Conservation (phyloP, 805 yeast genomes). For the Zygoascus biomembranicola region DNA sequence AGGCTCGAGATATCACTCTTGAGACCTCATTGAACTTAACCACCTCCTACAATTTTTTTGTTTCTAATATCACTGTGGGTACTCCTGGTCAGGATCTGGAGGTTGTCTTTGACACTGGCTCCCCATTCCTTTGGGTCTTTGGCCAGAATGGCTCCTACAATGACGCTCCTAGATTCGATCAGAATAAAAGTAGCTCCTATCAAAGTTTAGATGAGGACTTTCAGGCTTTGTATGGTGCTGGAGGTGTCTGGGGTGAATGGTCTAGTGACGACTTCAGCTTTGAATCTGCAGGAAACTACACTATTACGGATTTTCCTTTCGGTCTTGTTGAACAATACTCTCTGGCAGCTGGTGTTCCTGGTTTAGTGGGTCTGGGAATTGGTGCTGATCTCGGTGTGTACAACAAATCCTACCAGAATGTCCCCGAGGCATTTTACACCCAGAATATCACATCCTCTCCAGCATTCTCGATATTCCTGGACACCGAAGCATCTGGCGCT, state of each 20-base stretch:
- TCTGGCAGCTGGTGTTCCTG: slow-evolving; percentile 52
- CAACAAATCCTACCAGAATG: slow-evolving; percentile 42
- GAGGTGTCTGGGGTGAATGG: slow-evolving; percentile 27
- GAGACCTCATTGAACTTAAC: slow-evolving; percentile 13
- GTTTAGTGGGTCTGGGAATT: slow-evolving; percentile 37
- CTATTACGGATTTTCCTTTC: slow-evolving; percentile 19
- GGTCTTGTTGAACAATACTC: slow-evolving; percentile 22
- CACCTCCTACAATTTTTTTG: slow-evolving; percentile 28
- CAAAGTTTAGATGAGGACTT: slow-evolving; percentile 29
- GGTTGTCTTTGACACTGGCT: slow-evolving; percentile 42
- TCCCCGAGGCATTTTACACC: slow-evolving; percentile 52
- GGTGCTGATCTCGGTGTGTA: slow-evolving; percentile 39
- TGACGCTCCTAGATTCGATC: slow-evolving; percentile 22
- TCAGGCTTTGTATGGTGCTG: slow-evolving; percentile 33
- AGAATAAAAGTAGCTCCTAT: slow-evolving; percentile 25
- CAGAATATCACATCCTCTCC: slow-evolving; percentile 50
- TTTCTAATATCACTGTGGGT: slow-evolving; percentile 32
- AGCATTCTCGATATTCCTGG: slow-evolving; percentile 57
- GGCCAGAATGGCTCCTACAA: slow-evolving; percentile 26
- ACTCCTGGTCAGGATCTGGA: slow-evolving; percentile 36
- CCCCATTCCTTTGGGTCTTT: slow-evolving; percentile 43
- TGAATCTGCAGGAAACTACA: slow-evolving; percentile 6
- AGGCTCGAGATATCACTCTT: neutral
- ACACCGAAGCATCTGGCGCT: slow-evolving; percentile 28
- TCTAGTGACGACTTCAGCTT: slow-evolving; percentile 22